These are phyloP conservation scores for Botrytis deweyae DNA, from an alignment of 2,329 filamentous ascomycete genomes.

Conservation along the genomic window DNA sequence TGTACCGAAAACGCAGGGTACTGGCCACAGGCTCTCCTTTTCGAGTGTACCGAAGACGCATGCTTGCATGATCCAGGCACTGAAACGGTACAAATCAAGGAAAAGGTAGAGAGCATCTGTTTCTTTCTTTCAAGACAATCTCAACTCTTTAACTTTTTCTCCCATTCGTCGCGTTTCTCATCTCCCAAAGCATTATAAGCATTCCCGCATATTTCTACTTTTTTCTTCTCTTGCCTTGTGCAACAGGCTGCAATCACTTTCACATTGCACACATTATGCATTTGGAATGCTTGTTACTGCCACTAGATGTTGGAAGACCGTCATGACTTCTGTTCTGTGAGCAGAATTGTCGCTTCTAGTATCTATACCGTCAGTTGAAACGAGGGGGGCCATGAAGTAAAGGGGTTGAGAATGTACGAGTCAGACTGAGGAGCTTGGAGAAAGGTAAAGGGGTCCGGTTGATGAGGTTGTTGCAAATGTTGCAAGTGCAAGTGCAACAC, in stretches of 20 bases:
- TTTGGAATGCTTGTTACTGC: background rate
- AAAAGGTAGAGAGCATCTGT: background rate
- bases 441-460: background rate
- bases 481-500: background rate
- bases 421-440: background rate
- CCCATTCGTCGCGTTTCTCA: background rate
- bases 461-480: background rate
- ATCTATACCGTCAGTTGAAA: background rate
- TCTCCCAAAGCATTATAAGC: background rate
- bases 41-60: background rate
- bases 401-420: background rate
- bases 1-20: background rate
- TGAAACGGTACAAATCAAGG: background rate
- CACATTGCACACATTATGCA: background rate
- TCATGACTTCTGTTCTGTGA: too few relatives aligned
- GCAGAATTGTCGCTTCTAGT: background rate
- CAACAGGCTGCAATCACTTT: background rate
- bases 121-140: background rate
- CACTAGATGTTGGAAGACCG: background rate
- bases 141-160: background rate
- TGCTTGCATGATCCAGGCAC: background rate
- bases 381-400: rapidly evolving
- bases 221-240: background rate
- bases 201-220: background rate
- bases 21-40: background rate